Evolutionary conservation across 1,284 basidiomycete species (phyloP).

Genomic region (Trichosporon faecale): DNA sequence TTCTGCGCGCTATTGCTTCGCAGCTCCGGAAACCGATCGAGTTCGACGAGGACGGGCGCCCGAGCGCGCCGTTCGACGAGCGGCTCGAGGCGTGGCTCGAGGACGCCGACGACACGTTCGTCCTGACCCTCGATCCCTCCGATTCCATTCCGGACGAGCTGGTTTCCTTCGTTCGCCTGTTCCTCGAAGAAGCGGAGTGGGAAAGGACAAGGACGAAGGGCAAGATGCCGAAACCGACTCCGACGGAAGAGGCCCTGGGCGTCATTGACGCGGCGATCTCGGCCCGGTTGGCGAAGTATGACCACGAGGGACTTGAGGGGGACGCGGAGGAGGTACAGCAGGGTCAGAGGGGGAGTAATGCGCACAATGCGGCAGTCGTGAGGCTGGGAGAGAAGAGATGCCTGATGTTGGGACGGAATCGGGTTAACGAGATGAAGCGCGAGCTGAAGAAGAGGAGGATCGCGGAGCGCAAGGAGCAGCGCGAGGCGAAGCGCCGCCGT

Average conservation of each 20-base stretch:
- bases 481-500: background rate
- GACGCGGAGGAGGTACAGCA: constrained; percentile 41
- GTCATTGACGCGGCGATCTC: constrained; percentile 57
- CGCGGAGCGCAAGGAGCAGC: constrained; percentile 9
- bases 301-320: constrained; percentile 24
- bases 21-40: background rate
- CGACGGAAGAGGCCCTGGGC: constrained; percentile 54
- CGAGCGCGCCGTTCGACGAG: constrained; percentile 29
- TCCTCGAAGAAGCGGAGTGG: constrained; percentile 67
- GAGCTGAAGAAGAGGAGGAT: constrained; percentile 9
- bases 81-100: constrained; percentile 89
- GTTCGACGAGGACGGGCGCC: constrained; percentile 48
- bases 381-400: constrained; percentile 52
- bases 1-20: constrained; percentile 59
- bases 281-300: constrained; percentile 12
- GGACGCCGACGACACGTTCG: constrained; percentile 77
- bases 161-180: constrained; percentile 67
- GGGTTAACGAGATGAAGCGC: background rate
- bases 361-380: constrained; percentile 49
- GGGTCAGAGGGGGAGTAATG: constrained; percentile 19
- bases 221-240: constrained; percentile 72
- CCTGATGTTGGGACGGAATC: constrained; percentile 34
- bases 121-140: constrained; percentile 56
- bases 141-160: constrained; percentile 62
- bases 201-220: constrained; percentile 63